A percentile compares a stretch with the other conserved stretches of the same genome.
phyloP scores from a whole-genome alignment of 805 yeast genomes.

The Pichia insulana region DNA sequence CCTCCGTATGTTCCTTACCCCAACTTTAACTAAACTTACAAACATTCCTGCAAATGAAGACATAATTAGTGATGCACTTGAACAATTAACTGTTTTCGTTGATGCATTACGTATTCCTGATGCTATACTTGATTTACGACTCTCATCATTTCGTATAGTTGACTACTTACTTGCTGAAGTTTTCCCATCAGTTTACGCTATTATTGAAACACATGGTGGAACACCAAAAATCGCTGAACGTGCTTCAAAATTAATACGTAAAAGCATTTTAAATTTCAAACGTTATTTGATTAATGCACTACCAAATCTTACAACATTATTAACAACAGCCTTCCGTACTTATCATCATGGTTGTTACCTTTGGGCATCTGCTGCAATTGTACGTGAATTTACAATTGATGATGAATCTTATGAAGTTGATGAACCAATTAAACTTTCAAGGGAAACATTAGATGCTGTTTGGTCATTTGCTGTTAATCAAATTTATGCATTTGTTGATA shows the following conservation, averaged over 20 bases:
- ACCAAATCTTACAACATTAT: slow-evolving; percentile 56
- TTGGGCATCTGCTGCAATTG: slow-evolving; percentile 81
- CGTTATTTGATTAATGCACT: slow-evolving; percentile 32
- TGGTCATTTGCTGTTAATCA: slow-evolving; percentile 72
- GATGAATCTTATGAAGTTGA: slow-evolving; percentile 18
- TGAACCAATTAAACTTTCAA: slow-evolving; percentile 5
- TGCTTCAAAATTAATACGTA: slow-evolving; percentile 56
- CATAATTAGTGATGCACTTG: slow-evolving; percentile 65
- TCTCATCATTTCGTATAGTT: no score
- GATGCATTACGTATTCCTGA: slow-evolving; percentile 49
- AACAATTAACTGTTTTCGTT: slow-evolving; percentile 53
- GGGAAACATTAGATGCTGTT: slow-evolving; percentile 27
- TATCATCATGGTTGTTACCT: slow-evolving; percentile 74
- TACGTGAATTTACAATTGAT: slow-evolving; percentile 60
- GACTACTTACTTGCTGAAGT: slow-evolving; percentile 31
- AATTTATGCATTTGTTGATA: slow-evolving; percentile 44
- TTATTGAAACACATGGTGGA: slow-evolving; percentile 48
- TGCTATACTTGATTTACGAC: not conserved
- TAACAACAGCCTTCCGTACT: slow-evolving; percentile 60
- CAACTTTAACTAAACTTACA: slow-evolving; percentile 7
- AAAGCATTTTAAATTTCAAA: slow-evolving; percentile 54
- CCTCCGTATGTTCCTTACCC: no score
- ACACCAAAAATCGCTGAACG: slow-evolving; percentile 66
- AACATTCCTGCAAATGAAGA: slow-evolving; percentile 31
- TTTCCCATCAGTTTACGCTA: slow-evolving; percentile 48